Base-by-base conservation (phyloP, 805 yeast species). In the Ogataea methanolica region DNA sequence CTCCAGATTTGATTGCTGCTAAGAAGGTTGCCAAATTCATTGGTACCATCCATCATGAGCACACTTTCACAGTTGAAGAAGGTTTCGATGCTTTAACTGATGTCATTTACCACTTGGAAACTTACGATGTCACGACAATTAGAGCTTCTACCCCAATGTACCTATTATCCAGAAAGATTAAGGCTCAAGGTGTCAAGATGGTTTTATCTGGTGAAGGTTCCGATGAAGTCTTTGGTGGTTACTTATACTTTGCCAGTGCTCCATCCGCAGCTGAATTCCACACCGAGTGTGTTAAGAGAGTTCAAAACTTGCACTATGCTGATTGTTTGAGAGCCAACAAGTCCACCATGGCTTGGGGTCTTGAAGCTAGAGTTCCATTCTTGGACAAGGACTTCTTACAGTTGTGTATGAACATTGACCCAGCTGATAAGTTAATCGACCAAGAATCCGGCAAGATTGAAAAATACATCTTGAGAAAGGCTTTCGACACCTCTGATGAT, bases 341-440 rank as follows among this genome's bases (percentile, higher is more conserved):
- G 75, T 91, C 97, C 33, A 94, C 99, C 50, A 88, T 94, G 97
- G 98, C 99, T 39, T 94, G 99, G 99, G 99, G 99, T 70, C 80
- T 94, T 55, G 99, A 94, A 75, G 99, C 99, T 52, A 87, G 99
- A 74, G 99, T 94, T 58, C 99, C 99, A 58, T 94, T 94, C 87
- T 80, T 94, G 73, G 99, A 94, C 74, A 88, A 83, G 74, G 78
- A 83, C 67, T 94, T 94, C 80, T 75, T 94, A 70, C 88, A 92
- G 62, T 80, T 88, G 40, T 82, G 95, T 70, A 85, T 94, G 97
- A 85, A 86, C 85, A 87, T 94, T 65, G 85, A 86, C 72, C 98
- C 99, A 56, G 78, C 78, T 55, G 97, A 94, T 63, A 94, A 94
- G 76, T 64, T 92, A 70, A 92, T 92, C 67, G 74, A 79, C 50